These are phyloP conservation scores for Teratosphaeria destructans DNA, from an alignment of 2,329 filamentous ascomycete genomes.

Conservation along the genomic window DNA sequence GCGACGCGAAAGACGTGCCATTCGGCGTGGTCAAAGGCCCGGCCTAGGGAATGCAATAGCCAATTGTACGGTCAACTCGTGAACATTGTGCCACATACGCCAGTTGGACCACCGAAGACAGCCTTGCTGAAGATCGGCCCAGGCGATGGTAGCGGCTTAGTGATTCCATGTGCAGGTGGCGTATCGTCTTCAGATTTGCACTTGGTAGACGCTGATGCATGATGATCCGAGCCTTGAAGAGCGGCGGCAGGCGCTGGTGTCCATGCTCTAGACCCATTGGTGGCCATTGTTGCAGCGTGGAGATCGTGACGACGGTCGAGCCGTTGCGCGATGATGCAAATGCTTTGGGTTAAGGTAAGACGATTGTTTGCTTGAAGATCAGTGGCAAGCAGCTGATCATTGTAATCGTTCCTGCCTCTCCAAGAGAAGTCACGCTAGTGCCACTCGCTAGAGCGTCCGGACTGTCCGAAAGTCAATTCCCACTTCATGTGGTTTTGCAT, in stretches of 20 bases:
- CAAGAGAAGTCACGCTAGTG: no score
- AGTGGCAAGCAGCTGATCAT: no score
- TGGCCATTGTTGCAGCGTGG: no score
- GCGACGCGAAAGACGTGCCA: background rate
- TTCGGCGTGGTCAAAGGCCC: background rate
- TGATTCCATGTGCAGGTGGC: background rate
- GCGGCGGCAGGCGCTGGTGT: background rate
- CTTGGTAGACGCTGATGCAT: background rate
- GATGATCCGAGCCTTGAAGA: background rate
- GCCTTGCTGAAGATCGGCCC: background rate
- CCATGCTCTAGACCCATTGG: background rate
- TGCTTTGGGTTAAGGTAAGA: no score
- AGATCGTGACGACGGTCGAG: no score
- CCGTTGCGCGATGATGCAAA: no score
- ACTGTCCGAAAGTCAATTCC: no score
- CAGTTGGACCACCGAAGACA: background rate
- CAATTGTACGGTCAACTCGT: background rate
- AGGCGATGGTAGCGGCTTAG: background rate
- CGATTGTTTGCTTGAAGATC: no score
- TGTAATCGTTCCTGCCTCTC: no score
- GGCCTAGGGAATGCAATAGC: background rate
- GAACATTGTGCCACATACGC: background rate
- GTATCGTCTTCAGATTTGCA: background rate
- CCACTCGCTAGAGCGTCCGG: no score
- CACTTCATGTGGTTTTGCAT: no score